Conservation (phyloP, 2,329 filamentous ascomycete genomes). For the Microsporum ferrugineum region DNA sequence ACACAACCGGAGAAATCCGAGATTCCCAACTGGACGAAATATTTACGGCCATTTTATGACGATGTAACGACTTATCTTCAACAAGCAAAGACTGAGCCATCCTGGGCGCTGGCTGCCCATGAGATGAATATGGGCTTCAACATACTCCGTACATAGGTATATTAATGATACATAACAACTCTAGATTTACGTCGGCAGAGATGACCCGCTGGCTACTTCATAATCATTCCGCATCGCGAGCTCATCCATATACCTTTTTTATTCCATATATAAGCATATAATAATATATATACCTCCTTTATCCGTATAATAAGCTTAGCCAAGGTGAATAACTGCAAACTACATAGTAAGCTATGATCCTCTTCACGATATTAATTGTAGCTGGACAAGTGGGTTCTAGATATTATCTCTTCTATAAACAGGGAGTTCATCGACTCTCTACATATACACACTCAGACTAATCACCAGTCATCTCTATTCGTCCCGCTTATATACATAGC, state of each 20-base stretch:
- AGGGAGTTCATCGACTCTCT: too few relatives aligned
- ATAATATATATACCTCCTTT: too few relatives aligned
- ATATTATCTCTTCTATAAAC: too few relatives aligned
- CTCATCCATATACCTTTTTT: neutral
- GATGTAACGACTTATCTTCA: neutral
- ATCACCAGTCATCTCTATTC: too few relatives aligned
- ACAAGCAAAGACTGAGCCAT: neutral
- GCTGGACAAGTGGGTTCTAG: too few relatives aligned
- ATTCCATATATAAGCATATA: too few relatives aligned
- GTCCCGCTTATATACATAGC: too few relatives aligned
- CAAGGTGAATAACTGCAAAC: too few relatives aligned
- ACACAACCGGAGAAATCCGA: neutral
- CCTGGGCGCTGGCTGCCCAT: neutral
- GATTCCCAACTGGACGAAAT: neutral
- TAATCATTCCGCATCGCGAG: neutral
- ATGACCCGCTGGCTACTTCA: neutral
- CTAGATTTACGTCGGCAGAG: neutral
- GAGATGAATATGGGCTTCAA: neutral
- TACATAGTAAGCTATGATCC: too few relatives aligned
- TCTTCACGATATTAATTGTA: too few relatives aligned
- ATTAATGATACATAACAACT: neutral
- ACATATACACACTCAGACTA: too few relatives aligned
- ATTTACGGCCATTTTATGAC: neutral
- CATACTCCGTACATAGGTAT: neutral
- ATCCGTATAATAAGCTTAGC: too few relatives aligned